Evolutionary conservation across 805 yeast genomes (phyloP).

Genomic region (Limtongia smithiae): DNA sequence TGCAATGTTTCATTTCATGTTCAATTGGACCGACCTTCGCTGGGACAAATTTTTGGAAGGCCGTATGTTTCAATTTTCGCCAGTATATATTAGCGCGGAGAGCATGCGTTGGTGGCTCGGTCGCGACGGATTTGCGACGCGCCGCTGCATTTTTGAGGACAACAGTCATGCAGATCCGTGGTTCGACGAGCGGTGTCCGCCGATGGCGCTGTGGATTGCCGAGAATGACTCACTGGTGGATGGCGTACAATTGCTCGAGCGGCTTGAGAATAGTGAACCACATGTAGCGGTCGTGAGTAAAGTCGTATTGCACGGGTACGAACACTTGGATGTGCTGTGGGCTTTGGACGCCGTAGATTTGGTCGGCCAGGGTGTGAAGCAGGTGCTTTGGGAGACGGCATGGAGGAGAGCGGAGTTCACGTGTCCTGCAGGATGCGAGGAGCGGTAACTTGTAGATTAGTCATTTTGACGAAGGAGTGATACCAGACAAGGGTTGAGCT

Average conservation of each 20-base stretch:
- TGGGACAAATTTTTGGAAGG: slow-evolving; percentile 69
- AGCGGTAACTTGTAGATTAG: no score
- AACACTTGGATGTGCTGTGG: slow-evolving; percentile 93
- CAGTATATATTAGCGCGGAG: slow-evolving; percentile 73
- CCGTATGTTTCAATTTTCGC: slow-evolving; percentile 80
- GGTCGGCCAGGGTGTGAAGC: slow-evolving; percentile 51
- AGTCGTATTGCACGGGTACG: slow-evolving; percentile 56
- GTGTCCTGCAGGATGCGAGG: slow-evolving; percentile 24
- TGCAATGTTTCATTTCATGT: slow-evolving; percentile 78
- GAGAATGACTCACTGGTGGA: slow-evolving; percentile 73
- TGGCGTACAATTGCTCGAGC: slow-evolving; percentile 62
- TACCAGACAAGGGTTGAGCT: no score
- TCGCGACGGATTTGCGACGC: slow-evolving; percentile 47
- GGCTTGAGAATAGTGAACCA: slow-evolving; percentile 60
- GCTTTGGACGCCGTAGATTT: slow-evolving; percentile 68
- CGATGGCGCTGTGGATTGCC: slow-evolving; percentile 65
- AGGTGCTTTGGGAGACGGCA: slow-evolving; percentile 33
- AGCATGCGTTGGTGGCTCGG: slow-evolving; percentile 93
- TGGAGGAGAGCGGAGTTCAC: slow-evolving; percentile 11
- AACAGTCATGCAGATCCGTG: slow-evolving; percentile 44
- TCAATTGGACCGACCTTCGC: slow-evolving; percentile 77
- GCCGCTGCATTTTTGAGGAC: slow-evolving; percentile 53
- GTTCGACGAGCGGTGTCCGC: slow-evolving; percentile 45
- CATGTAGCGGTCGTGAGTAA: slow-evolving; percentile 41
- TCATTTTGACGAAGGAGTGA: no score